Percentiles rank a stretch among this genome's conserved stretches.
These are phyloP conservation scores for Auxenochlorella pyrenoidosa DNA, from an alignment of 139 green algal genomes.

Conservation along the genomic window DNA sequence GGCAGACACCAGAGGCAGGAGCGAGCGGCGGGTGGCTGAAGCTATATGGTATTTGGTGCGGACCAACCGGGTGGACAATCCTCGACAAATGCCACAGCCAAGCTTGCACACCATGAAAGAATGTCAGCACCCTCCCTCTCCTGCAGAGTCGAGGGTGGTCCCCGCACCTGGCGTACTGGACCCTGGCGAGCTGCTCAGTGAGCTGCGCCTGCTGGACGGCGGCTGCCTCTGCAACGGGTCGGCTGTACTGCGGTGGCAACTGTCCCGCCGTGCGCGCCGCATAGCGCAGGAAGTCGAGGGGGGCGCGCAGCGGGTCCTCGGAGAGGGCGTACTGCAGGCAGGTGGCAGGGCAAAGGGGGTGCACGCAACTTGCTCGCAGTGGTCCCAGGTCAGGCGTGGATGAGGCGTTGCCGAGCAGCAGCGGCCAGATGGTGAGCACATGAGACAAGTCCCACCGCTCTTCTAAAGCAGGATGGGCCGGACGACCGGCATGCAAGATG, in stretches of 20 bases:
- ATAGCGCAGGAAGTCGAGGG: conserved; percentile 27
- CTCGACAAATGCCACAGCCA: too few relatives aligned
- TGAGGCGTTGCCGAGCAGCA: too few relatives aligned
- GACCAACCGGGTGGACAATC: too few relatives aligned
- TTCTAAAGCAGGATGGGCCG: neutral
- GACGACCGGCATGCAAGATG: neutral
- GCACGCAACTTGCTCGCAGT: neutral
- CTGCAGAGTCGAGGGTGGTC: too few relatives aligned
- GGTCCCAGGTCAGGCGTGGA: neutral
- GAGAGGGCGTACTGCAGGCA: neutral
- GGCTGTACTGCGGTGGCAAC: neutral
- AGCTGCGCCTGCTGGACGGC: conserved; percentile 28
- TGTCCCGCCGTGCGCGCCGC: conserved; percentile 12
- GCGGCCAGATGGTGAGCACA: neutral
- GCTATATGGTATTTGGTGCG: too few relatives aligned
- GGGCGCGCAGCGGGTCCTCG: conserved; percentile 27
- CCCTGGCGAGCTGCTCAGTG: conserved; percentile 21
- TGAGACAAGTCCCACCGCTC: neutral
- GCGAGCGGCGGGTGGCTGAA: too few relatives aligned
- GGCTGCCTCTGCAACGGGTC: neutral
- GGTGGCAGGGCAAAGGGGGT: neutral
- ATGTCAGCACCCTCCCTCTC: too few relatives aligned
- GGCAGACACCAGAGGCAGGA: too few relatives aligned
- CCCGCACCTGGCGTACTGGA: conserved; percentile 28
- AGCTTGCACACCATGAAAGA: too few relatives aligned